Conservation (phyloP, 106 monocot species). For the Amphibolis antarctica region DNA sequence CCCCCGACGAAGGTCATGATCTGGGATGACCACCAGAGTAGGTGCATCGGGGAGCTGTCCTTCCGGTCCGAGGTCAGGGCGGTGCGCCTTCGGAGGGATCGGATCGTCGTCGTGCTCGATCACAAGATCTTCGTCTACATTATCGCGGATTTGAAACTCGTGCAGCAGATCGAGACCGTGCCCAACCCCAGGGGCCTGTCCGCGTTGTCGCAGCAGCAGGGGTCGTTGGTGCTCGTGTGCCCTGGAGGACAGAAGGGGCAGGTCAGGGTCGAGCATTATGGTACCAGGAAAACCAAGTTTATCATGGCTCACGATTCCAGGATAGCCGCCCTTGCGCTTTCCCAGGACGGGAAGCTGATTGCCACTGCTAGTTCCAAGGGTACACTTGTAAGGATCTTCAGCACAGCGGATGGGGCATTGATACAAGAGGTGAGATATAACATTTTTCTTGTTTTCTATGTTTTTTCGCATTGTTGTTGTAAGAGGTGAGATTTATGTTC, state of each 20-base stretch:
- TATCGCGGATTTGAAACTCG: constrained; percentile 81
- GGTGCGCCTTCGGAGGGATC: constrained; percentile 77
- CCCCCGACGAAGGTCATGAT: constrained; percentile 96
- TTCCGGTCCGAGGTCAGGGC: constrained; percentile 87
- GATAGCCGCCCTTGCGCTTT: constrained; percentile 68
- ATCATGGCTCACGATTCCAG: constrained; percentile 89
- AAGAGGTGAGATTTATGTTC: no score
- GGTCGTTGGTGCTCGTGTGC: constrained; percentile 79
- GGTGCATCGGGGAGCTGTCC: constrained; percentile 96
- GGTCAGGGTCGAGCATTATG: constrained; percentile 84
- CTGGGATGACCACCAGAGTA: constrained; percentile 98
- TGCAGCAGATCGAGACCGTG: constrained; percentile 92
- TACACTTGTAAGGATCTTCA: constrained; percentile 69
- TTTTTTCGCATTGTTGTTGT: no score
- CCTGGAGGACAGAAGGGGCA: constrained; percentile 97
- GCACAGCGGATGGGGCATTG: constrained; percentile 61
- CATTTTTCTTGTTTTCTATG: no score
- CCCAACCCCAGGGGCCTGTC: constrained; percentile 89
- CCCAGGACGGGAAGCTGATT: constrained; percentile 67
- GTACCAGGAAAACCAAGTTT: constrained; percentile 62
- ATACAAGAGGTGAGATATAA: constrained; percentile 51
- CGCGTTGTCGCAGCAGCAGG: constrained; percentile 84
- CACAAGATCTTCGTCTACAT: constrained; percentile 92
- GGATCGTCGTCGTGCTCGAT: constrained; percentile 83
- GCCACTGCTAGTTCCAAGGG: constrained; percentile 93